Percentiles rank a stretch among this genome's conserved stretches.
These are phyloP conservation scores for Fusarium luffae DNA, from an alignment of 2,329 filamentous ascomycete species.

Conservation along the genomic window DNA sequence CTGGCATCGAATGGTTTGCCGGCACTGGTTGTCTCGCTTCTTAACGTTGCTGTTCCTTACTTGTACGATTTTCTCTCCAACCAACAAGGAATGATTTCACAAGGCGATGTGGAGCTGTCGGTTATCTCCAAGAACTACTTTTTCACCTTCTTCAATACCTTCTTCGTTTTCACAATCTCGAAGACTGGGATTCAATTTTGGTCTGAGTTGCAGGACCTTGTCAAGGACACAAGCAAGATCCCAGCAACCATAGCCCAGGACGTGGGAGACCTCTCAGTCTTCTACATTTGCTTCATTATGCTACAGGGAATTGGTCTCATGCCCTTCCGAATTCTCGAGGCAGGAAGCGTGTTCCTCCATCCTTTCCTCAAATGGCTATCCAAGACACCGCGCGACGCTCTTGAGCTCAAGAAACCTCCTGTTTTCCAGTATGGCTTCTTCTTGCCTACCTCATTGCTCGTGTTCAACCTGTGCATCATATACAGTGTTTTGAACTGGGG, in stretches of 20 bases:
- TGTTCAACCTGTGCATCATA: conserved; percentile 95
- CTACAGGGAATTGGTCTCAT: conserved; percentile 94
- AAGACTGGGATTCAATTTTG: conserved; percentile 83
- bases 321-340: conserved; percentile 89
- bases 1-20: conserved; percentile 89
- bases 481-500: conserved; percentile 88
- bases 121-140: conserved; percentile 99
- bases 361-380: conserved; percentile 82
- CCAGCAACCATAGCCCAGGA: conserved; percentile 74
- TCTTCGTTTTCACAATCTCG: conserved; percentile 91
- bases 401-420: conserved; percentile 82
- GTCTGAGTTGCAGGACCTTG: conserved; percentile 75
- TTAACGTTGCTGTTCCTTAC: conserved; percentile 92
- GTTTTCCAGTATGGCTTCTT: conserved; percentile 97
- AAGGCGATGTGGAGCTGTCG: conserved; percentile 92
- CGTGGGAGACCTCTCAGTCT: conserved; percentile 77
- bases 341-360: conserved; percentile 86
- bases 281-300: conserved; percentile 95
- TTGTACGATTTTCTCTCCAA: conserved; percentile 94
- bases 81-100: conserved; percentile 93
- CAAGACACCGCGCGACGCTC: conserved; percentile 89
- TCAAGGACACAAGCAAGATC: conserved; percentile 83
- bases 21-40: conserved; percentile 83
- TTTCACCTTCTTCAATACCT: conserved; percentile 99
- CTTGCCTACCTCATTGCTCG: conserved; percentile 88